These are phyloP conservation scores for Mucor racemosus DNA, from an alignment of 371 early-diverging fungal species.

Conservation along the genomic window DNA sequence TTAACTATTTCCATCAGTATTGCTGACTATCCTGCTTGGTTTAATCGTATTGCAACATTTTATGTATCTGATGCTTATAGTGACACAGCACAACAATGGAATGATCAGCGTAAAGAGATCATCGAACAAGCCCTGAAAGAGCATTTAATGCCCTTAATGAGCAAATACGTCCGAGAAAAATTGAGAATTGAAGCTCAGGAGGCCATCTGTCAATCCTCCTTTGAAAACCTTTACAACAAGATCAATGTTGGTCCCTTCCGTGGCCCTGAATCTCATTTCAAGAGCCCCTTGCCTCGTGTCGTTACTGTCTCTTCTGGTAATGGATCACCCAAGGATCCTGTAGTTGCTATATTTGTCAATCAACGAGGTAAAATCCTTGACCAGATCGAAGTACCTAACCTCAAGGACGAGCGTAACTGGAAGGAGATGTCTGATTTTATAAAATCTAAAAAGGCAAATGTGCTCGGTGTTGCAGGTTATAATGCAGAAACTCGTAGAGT, in stretches of 20 bases:
- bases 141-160: slow-evolving; percentile 73
- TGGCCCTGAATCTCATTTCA: slow-evolving; percentile 50
- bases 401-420: slow-evolving; percentile 63
- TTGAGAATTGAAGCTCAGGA: slow-evolving; percentile 77
- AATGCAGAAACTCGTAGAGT: slow-evolving; percentile 74
- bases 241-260: slow-evolving; percentile 74
- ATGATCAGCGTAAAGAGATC: slow-evolving; percentile 72
- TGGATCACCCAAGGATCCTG: slow-evolving; percentile 71
- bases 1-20: slow-evolving; percentile 70
- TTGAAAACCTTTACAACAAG: slow-evolving; percentile 70
- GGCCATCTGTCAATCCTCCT: slow-evolving; percentile 68
- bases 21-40: slow-evolving; percentile 61
- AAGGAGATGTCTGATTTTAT: slow-evolving; percentile 67
- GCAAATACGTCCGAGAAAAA: slow-evolving; percentile 77
- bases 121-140: slow-evolving; percentile 67
- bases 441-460: slow-evolving; percentile 69
- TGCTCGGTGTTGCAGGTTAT: slow-evolving; percentile 86
- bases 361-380: slow-evolving; percentile 79
- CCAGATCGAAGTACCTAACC: slow-evolving; percentile 62
- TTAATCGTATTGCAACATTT: slow-evolving; percentile 62
- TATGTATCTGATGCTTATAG: slow-evolving; percentile 67
- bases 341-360: slow-evolving; percentile 77
- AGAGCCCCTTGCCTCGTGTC: slow-evolving; percentile 74
- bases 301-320: slow-evolving; percentile 86
- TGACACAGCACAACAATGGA: slow-evolving; percentile 80